Evolutionary conservation across 371 early-diverging fungal genomes (phyloP), one percentile per base, ranked within the genome.

Genomic region (Coemansia sp.): DNA sequence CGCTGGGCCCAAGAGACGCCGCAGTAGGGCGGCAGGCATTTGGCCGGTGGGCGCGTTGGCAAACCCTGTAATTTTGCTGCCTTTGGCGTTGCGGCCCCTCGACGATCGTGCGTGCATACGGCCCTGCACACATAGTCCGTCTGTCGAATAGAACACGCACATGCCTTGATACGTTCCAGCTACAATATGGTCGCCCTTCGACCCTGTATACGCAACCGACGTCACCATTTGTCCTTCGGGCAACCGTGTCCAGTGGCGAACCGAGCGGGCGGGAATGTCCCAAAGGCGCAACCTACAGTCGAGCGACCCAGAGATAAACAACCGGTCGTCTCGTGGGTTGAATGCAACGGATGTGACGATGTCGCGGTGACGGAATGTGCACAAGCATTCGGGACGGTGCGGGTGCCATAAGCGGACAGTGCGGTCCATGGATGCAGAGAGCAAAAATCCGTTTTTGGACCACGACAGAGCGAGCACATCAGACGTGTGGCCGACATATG

Each of bases 401-500:
- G 89, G 71, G 77, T 95, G 94, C 93, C 93, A 95, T 64, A 95
- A 66, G 21, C 93, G 87, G 40, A 94, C 95, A 0, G 90, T 90
- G 54, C 86, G 85, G 69, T 95, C 95, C 83, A 89, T 85, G 14
- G 93, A 92, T n/a, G 89, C 86, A 2, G 92, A 87, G 18, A 91
- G 77, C 5, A 95, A 67, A 69, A 94, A 94, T 24, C 87, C 86
- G 69, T 87, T 89, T 76, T 86, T 87, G 50, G 92, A 92, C 96
- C 96, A 94, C 48, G 90, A 81, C n/a, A 94, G 64, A 67, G 92
- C 89, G 21, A 92, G 78, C 21, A 95, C 82, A 66, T 89, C 88
- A 0, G 85, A 84, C 1, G 79, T 72, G 77, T 95, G 93, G 0
- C 90, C 92, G 2, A 60, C 68, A 69, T 85, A 94, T 13, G 85